Percentiles rank a stretch among this genome's conserved stretches.
phyloP scores from a whole-genome alignment of 352 stramenopile species.

The Blastocystis sp. region DNA sequence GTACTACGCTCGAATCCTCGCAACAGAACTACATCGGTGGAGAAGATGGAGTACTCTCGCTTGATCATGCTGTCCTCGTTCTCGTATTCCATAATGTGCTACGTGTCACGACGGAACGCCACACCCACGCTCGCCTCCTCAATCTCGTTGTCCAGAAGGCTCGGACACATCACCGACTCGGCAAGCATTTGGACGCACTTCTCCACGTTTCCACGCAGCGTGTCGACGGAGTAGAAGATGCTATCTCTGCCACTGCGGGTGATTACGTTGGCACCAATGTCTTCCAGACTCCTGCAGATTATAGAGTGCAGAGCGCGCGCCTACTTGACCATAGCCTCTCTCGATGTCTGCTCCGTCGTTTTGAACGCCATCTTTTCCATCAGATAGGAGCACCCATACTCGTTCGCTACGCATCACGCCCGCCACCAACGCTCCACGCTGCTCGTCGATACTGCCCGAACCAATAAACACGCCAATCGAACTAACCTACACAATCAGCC shows the following conservation, averaged over 20 bases:
- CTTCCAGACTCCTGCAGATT: slow-evolving; percentile 76
- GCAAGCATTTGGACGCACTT: slow-evolving; percentile 82
- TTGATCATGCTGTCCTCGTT: slow-evolving; percentile 83
- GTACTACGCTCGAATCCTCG: not conserved
- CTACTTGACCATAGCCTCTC: slow-evolving; percentile 79
- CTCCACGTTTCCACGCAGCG: slow-evolving; percentile 84
- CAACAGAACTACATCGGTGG: slow-evolving; percentile 75
- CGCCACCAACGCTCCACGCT: slow-evolving; percentile 71
- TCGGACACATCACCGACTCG: slow-evolving; percentile 81
- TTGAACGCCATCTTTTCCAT: slow-evolving; percentile 85
- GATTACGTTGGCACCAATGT: slow-evolving; percentile 81
- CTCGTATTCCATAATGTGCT: slow-evolving; percentile 83
- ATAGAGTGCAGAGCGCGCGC: not conserved
- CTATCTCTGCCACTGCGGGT: slow-evolving; percentile 81
- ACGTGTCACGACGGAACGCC: slow-evolving; percentile 70
- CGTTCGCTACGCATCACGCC: not conserved
- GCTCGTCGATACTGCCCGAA: slow-evolving; percentile 80
- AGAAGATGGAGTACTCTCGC: slow-evolving; percentile 74
- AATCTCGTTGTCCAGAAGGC: slow-evolving; percentile 79
- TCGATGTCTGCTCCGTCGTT: slow-evolving; percentile 78
- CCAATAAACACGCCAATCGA: slow-evolving; percentile 83
- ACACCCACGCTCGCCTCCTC: slow-evolving; percentile 74
- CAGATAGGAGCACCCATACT: slow-evolving; percentile 78
- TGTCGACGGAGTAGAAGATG: slow-evolving; percentile 86
- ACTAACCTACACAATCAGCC: slow-evolving; percentile 75